Percentiles rank a stretch among this genome's conserved stretches.
Conservation (phyloP, 1,139 yeast species). For the Sugiyamaella xylanicola region DNA sequence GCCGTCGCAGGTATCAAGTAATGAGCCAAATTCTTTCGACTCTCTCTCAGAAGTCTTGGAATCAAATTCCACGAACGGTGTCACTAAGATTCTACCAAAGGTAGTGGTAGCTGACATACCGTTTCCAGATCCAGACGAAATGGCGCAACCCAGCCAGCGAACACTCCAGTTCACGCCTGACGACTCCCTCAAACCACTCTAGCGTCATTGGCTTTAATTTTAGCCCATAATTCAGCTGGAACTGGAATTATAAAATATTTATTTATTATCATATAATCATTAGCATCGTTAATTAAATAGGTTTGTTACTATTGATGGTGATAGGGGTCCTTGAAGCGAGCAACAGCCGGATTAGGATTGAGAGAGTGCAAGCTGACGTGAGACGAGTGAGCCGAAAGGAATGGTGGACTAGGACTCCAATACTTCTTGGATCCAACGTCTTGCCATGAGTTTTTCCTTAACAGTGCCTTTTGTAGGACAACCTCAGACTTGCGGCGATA, state of each 20-base stretch:
- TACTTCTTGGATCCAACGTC: conserved; percentile 23
- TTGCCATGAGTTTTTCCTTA: conserved; percentile 23
- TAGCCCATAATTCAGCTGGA: no score
- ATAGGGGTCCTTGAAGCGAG: conserved; percentile 18
- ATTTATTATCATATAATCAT: conserved; percentile 9
- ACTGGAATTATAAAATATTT: background rate
- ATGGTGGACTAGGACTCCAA: conserved; percentile 27
- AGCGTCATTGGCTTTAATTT: no score
- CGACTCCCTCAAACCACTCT: no score
- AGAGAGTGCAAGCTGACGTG: conserved; percentile 25
- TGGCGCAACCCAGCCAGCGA: no score
- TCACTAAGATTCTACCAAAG: background rate
- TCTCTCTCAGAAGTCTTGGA: conserved; percentile 4
- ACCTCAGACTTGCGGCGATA: conserved; percentile 25
- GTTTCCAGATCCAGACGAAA: background rate
- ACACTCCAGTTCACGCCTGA: no score
- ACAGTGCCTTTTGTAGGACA: conserved; percentile 18
- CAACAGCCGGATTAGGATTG: conserved; percentile 19
- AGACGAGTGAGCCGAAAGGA: conserved; percentile 24
- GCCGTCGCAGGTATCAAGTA: conserved; percentile 15
- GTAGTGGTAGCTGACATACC: background rate
- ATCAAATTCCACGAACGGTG: background rate
- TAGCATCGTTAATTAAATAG: conserved; percentile 5
- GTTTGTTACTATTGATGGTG: conserved; percentile 1
- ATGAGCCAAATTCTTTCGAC: background rate